Percentiles rank a stretch among this genome's conserved stretches.
Evolutionary conservation across 2,329 filamentous ascomycete species (phyloP).

Genomic region (Aquanectria penicillioides): DNA sequence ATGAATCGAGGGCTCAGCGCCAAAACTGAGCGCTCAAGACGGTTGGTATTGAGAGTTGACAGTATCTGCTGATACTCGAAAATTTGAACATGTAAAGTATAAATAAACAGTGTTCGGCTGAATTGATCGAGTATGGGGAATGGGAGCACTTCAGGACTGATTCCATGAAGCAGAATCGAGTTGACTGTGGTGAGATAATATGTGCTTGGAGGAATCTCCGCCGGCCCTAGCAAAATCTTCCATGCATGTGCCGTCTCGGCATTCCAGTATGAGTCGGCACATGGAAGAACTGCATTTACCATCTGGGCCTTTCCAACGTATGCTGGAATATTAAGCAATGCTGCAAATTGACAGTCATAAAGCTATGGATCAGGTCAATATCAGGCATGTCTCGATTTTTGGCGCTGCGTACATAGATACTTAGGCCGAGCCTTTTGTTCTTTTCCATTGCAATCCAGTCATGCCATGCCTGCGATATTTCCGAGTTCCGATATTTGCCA

Average conservation of each 20-base stretch:
- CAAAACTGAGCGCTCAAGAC: background rate
- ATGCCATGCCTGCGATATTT: background rate
- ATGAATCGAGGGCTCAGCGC: background rate
- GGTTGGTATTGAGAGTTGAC: background rate
- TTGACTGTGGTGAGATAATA: constrained; percentile 6
- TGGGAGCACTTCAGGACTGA: background rate
- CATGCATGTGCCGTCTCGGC: background rate
- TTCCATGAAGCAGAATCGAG: constrained; percentile 1
- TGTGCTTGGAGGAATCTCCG: background rate
- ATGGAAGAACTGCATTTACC: constrained; percentile 5
- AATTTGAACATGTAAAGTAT: constrained; percentile 4
- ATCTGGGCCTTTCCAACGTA: constrained; percentile 1
- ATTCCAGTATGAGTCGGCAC: background rate
- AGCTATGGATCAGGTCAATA: background rate
- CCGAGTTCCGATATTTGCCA: background rate
- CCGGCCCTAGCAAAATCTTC: background rate
- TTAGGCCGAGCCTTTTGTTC: background rate
- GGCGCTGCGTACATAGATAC: background rate
- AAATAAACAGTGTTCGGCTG: background rate
- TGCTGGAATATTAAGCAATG: constrained; percentile 1
- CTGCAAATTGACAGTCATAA: constrained; percentile 3
- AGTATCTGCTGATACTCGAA: constrained; percentile 6
- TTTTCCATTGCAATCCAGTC: background rate
- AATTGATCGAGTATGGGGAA: background rate
- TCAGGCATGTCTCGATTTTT: background rate